Percentiles rank a stretch among this genome's conserved stretches.
phyloP scores from a whole-genome alignment of 768 basidiomycete genomes.

The Zangia roseola region DNA sequence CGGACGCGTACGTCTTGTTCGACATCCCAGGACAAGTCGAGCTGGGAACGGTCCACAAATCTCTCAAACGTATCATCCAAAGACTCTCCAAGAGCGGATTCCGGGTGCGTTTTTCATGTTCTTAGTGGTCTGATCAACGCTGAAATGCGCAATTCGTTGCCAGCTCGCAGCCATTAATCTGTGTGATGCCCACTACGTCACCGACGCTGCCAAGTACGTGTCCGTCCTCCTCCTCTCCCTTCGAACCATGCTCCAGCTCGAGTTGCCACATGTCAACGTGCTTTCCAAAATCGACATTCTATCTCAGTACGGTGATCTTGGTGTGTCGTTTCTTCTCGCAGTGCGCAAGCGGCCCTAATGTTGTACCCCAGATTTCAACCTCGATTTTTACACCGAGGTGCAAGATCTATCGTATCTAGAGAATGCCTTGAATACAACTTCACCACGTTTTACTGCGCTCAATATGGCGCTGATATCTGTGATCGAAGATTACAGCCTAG shows the following conservation, averaged over 20 bases:
- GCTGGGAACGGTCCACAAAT: slow-evolving; percentile 92
- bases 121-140: neutral
- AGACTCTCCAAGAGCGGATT: slow-evolving; percentile 73
- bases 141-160: slow-evolving; percentile 1
- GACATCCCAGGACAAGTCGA: slow-evolving; percentile 98
- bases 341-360: slow-evolving; percentile 3
- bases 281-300: slow-evolving; percentile 95
- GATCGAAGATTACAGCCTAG: slow-evolving; percentile 90
- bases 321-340: slow-evolving; percentile 45
- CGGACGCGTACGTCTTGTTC: slow-evolving; percentile 86
- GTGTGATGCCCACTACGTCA: slow-evolving; percentile 96
- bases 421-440: slow-evolving; percentile 61
- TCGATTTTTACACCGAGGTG: slow-evolving; percentile 97
- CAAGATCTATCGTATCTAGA: slow-evolving; percentile 91
- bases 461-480: slow-evolving; percentile 90
- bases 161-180: slow-evolving; percentile 93
- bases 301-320: slow-evolving; percentile 84
- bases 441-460: slow-evolving; percentile 70
- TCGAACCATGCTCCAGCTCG: slow-evolving; percentile 96
- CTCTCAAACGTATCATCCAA: slow-evolving; percentile 75
- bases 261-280: slow-evolving; percentile 97
- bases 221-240: slow-evolving; percentile 89
- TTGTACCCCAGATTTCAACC: slow-evolving; percentile 78
- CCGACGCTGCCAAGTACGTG: slow-evolving; percentile 93
- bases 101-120: slow-evolving; percentile 61